A percentile compares a stretch with the other conserved stretches of the same genome.
phyloP scores from a whole-genome alignment of 129 eudicot species.

The Pulicaria dysenterica region DNA sequence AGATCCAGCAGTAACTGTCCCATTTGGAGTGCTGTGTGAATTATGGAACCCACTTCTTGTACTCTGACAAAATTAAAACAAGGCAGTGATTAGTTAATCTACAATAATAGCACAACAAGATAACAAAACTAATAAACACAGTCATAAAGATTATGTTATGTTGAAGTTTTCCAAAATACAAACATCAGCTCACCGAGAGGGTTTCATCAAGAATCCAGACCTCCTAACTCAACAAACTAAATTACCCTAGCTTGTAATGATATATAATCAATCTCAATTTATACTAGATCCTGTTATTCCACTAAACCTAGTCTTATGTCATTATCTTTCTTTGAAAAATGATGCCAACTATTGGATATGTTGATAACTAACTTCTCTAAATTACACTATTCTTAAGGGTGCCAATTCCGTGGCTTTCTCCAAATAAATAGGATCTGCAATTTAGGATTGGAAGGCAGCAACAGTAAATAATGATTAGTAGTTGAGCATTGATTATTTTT shows the following conservation, averaged over 20 bases:
- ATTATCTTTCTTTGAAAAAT: neutral
- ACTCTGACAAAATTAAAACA: conserved; percentile 31
- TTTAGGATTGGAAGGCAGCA: too few species aligned
- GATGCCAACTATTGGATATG: too few species aligned
- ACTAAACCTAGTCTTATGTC: neutral
- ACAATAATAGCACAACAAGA: conserved; percentile 10
- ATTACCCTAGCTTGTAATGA: neutral
- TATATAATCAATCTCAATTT: neutral
- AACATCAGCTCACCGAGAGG: neutral
- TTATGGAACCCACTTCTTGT: conserved; percentile 36
- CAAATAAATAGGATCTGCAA: too few species aligned
- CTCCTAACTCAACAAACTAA: neutral
- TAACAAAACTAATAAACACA: neutral
- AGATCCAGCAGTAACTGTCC: conserved; percentile 35
- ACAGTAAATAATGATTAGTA: too few species aligned
- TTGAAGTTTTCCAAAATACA: neutral
- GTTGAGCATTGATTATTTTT: too few species aligned
- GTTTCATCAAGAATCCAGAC: neutral
- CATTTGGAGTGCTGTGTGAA: conserved; percentile 38
- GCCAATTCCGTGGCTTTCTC: too few species aligned
- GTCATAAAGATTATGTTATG: neutral
- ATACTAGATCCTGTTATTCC: neutral
- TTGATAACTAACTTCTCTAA: too few species aligned
- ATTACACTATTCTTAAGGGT: too few species aligned
- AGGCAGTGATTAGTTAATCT: neutral